Percentiles rank a stretch among this genome's conserved stretches.
Conservation (phyloP, 192 early-diverging fungal species). For the Glomus cerebriforme region DNA sequence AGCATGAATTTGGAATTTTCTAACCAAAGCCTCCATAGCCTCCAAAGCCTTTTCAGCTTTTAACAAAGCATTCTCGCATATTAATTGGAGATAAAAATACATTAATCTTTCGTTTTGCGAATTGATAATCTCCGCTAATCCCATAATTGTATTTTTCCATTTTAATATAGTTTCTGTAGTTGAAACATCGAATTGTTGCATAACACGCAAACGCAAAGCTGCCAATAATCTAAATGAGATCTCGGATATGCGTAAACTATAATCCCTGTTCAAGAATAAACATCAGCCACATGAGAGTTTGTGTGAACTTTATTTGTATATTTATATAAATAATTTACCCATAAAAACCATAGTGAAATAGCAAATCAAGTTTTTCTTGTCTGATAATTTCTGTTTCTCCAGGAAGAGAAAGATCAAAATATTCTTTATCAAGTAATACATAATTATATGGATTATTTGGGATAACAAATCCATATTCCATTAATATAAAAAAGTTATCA, state of each 20-base stretch:
- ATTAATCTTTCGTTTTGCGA: constrained; percentile 5
- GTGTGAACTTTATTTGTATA: background rate
- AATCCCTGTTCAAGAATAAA: constrained; percentile 44
- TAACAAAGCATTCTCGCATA: background rate
- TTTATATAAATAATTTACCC: constrained; percentile 40
- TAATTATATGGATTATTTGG: constrained; percentile 56
- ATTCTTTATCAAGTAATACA: constrained; percentile 51
- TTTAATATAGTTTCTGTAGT: background rate
- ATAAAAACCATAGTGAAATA: constrained; percentile 48
- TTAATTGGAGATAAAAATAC: background rate
- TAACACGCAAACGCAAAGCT: constrained; percentile 47
- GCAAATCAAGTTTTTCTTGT: constrained; percentile 43
- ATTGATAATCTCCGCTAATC: background rate
- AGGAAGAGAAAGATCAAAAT: constrained; percentile 39
- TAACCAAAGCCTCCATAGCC: background rate
- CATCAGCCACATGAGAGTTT: background rate
- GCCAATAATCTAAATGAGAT: constrained; percentile 52
- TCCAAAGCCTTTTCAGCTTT: background rate
- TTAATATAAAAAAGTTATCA: constrained; percentile 55
- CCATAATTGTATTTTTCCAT: background rate
- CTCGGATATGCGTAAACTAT: constrained; percentile 49
- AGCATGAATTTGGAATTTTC: background rate
- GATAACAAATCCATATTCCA: constrained; percentile 61
- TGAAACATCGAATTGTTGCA: constrained; percentile 28
- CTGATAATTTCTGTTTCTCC: constrained; percentile 37